A percentile compares a stretch with the other conserved stretches of the same genome.
Conservation (phyloP, 176 grass and related monocot genomes). For the Carex parvula region DNA sequence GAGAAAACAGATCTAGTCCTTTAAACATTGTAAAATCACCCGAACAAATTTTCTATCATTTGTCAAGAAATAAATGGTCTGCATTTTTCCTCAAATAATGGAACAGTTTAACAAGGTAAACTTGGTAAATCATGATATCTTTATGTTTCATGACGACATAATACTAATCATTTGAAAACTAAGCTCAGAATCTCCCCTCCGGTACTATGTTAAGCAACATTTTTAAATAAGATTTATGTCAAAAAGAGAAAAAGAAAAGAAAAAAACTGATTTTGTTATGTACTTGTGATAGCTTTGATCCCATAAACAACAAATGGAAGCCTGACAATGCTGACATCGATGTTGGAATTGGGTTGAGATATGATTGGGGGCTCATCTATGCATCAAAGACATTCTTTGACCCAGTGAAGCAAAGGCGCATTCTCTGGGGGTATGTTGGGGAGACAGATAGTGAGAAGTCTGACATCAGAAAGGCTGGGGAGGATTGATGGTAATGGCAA, state of each 20-base stretch:
- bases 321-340: slow-evolving; percentile 43
- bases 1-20: neutral
- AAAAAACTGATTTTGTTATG: slow-evolving; percentile 40
- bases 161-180: neutral
- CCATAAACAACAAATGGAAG: slow-evolving; percentile 37
- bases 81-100: neutral
- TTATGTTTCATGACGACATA: neutral
- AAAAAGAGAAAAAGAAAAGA: neutral
- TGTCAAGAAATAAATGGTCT: neutral
- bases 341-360: slow-evolving; percentile 70
- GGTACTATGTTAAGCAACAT: neutral
- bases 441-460: slow-evolving; percentile 78
- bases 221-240: neutral
- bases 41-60: neutral
- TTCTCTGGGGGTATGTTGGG: slow-evolving; percentile 77
- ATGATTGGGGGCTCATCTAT: slow-evolving; percentile 94
- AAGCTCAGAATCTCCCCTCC: neutral
- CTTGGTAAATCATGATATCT: neutral
- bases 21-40: neutral
- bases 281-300: slow-evolving; percentile 43
- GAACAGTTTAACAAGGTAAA: neutral
- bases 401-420: slow-evolving; percentile 46
- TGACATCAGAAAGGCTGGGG: slow-evolving; percentile 84
- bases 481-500: slow-evolving; percentile 51
- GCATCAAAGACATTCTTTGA: slow-evolving; percentile 95